phyloP scores from a whole-genome alignment of 495 filamentous ascomycete species.

The Aspergillus biplanus region DNA sequence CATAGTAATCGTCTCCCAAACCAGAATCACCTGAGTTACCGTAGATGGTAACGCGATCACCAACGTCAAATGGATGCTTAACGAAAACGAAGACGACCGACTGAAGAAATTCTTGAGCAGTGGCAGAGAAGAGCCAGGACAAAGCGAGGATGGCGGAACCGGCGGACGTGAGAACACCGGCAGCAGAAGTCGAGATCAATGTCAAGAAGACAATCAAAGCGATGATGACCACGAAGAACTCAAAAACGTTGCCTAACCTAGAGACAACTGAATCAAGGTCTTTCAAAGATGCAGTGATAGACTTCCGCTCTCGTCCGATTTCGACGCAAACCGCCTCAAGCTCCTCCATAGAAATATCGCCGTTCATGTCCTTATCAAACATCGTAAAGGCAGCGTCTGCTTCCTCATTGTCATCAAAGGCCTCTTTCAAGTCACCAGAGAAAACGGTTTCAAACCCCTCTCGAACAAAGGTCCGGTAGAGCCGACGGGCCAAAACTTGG shows the following conservation, averaged over 20 bases:
- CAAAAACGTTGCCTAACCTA: slow-evolving; percentile 85
- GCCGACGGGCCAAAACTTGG: slow-evolving; percentile 83
- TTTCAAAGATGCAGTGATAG: slow-evolving; percentile 91
- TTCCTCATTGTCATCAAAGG: slow-evolving; percentile 84
- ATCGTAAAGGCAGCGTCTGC: slow-evolving; percentile 89
- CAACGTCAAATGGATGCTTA: slow-evolving; percentile 97
- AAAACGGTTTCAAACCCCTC: slow-evolving; percentile 75
- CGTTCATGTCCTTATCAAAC: slow-evolving; percentile 97
- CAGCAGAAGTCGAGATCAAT: slow-evolving; percentile 85
- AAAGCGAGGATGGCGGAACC: slow-evolving; percentile 85
- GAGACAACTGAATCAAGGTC: slow-evolving; percentile 94
- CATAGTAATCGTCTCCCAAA: slow-evolving; percentile 90
- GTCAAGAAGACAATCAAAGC: slow-evolving; percentile 84
- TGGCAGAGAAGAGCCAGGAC: slow-evolving; percentile 89
- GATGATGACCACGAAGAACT: slow-evolving; percentile 81
- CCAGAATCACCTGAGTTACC: slow-evolving; percentile 80
- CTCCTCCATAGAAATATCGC: slow-evolving; percentile 95
- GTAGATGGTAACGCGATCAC: slow-evolving; percentile 89
- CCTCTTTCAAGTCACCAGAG: slow-evolving; percentile 74
- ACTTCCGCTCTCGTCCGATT: slow-evolving; percentile 92
- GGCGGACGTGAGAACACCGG: slow-evolving; percentile 81
- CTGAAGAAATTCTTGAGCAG: slow-evolving; percentile 91
- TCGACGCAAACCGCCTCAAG: slow-evolving; percentile 92
- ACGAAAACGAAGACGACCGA: slow-evolving; percentile 95
- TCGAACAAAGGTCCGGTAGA: slow-evolving; percentile 88